Conservation (phyloP, 257 asterid genomes). For the Solanum peruvianum region DNA sequence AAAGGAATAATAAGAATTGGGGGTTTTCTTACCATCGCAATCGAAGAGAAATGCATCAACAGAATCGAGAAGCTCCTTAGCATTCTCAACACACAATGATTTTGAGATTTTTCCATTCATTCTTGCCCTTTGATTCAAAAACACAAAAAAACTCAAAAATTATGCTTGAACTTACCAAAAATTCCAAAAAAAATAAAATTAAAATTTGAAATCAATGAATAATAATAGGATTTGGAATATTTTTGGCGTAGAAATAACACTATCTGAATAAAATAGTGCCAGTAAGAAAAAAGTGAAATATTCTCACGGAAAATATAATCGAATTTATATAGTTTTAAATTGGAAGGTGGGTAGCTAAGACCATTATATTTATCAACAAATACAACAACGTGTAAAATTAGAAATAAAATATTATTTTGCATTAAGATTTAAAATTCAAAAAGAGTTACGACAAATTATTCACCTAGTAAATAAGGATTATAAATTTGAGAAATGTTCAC, state of each 20-base stretch:
- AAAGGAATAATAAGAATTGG: not conserved
- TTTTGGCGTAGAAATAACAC: not conserved
- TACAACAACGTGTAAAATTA: not conserved
- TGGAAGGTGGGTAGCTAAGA: no score
- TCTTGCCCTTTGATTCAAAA: not conserved
- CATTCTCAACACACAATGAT: constrained; percentile 1
- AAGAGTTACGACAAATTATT: not conserved
- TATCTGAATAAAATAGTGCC: not conserved
- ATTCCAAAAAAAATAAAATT: not conserved
- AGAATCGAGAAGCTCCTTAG: constrained; percentile 40
- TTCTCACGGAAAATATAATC: not conserved
- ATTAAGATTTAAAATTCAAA: not conserved
- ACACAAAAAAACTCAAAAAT: not conserved
- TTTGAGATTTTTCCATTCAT: not conserved
- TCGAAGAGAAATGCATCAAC: constrained; percentile 90
- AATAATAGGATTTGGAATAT: not conserved
- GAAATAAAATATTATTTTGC: not conserved
- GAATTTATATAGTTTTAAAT: not conserved
- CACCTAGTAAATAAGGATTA: no score
- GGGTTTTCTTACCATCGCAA: constrained; percentile 54
- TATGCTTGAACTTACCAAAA: not conserved
- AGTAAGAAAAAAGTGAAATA: not conserved
- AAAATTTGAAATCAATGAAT: not conserved
- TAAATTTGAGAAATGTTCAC: no score
- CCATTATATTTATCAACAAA: no score